Percentiles rank a stretch among this genome's conserved stretches.
Conservation (phyloP, 1,284 basidiomycete genomes). For the Omphalotus olearius region DNA sequence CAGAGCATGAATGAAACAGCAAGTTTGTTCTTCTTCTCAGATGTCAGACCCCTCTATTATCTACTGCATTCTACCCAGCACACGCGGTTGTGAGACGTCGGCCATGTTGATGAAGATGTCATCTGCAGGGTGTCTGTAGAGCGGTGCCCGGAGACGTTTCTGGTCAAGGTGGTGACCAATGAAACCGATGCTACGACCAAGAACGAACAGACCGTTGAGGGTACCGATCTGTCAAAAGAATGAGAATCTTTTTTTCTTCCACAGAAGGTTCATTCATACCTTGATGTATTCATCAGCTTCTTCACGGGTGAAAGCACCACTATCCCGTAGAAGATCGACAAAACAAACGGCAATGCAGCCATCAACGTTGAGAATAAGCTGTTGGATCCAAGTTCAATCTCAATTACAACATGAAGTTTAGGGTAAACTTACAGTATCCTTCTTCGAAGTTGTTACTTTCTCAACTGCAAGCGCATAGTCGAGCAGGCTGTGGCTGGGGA, state of each 20-base stretch:
- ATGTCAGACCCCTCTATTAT: no score
- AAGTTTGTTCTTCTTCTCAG: no score
- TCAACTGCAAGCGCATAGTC: conserved; percentile 99
- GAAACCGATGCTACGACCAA: conserved; percentile 97
- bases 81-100: conserved; percentile 72
- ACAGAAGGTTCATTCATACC: conserved; percentile 27
- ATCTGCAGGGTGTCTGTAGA: conserved; percentile 90
- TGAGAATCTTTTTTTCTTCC: background rate
- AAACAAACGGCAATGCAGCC: conserved; percentile 98
- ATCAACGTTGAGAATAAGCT: conserved; percentile 93
- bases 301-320: conserved; percentile 92
- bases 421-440: conserved; percentile 75
- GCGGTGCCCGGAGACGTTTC: conserved; percentile 87
- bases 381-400: background rate
- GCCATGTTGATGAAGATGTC: conserved; percentile 88
- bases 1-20: no score
- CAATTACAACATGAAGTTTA: conserved; percentile 13
- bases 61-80: conserved; percentile 55
- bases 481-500: conserved; percentile 89
- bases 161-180: conserved; percentile 95
- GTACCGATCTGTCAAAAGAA: conserved; percentile 63
- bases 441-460: conserved; percentile 97
- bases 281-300: conserved; percentile 98
- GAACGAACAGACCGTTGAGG: conserved; percentile 95
- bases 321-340: conserved; percentile 91